These are phyloP conservation scores for Syzygium syzygioides DNA, from an alignment of 441 rosid genomes.

Conservation along the genomic window DNA sequence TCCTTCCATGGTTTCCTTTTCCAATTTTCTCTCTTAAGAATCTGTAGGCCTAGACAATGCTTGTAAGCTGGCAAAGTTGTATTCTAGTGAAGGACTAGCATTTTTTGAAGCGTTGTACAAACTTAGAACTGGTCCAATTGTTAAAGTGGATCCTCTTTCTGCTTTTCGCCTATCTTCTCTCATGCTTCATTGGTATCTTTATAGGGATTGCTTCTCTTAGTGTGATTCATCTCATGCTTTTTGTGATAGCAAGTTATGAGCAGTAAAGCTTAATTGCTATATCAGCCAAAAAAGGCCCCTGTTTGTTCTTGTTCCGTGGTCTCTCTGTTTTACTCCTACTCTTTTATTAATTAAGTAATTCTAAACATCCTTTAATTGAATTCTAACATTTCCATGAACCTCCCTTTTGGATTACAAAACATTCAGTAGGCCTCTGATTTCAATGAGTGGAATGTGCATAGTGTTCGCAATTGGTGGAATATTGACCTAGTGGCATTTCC, in stretches of 20 bases:
- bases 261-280: background rate
- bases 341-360: background rate
- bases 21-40: background rate
- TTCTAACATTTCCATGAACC: background rate
- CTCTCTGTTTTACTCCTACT: background rate
- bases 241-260: background rate
- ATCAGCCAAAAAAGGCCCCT: background rate
- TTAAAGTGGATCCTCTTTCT: background rate
- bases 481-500: background rate
- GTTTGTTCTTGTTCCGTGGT: background rate
- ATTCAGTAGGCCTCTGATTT: background rate
- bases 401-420: background rate
- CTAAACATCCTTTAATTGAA: background rate
- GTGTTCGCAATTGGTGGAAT: background rate
- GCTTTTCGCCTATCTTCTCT: background rate
- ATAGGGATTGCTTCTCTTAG: background rate
- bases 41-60: background rate
- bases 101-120: background rate
- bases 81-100: background rate
- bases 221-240: background rate
- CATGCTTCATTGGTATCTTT: background rate
- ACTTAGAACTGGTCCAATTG: background rate
- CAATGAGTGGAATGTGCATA: background rate
- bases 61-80: background rate
- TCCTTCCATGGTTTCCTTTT: background rate